phyloP scores from a whole-genome alignment of 1,284 basidiomycete genomes.

The Cutaneotrichosporon arboriforme region DNA sequence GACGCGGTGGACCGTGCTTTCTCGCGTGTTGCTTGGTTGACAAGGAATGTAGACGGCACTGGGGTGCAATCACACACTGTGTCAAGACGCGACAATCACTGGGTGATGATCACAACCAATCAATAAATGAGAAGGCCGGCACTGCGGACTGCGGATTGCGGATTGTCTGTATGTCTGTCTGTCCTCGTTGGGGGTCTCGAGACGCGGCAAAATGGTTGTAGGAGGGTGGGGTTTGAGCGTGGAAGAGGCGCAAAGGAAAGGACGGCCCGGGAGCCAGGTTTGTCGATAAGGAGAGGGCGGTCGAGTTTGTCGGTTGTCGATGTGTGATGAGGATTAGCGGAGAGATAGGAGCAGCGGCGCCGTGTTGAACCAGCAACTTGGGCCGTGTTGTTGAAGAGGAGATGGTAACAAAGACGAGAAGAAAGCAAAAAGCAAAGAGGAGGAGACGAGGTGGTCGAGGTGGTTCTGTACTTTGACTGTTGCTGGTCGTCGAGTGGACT shows the following conservation, averaged over 20 bases:
- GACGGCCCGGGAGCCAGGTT: constrained; percentile 2
- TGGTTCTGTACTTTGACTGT: too few species aligned
- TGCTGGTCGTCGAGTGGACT: too few species aligned
- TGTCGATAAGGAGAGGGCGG: not conserved
- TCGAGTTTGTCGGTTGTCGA: not conserved
- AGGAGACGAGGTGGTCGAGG: too few species aligned
- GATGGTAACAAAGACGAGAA: not conserved
- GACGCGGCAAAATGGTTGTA: not conserved
- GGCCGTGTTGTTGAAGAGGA: not conserved
- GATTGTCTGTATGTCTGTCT: too few species aligned
- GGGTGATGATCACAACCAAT: not conserved
- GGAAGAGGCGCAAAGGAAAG: not conserved
- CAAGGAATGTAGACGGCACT: not conserved
- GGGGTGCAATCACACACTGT: not conserved
- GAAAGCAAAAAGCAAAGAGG: too few species aligned
- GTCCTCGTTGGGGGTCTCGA: not conserved
- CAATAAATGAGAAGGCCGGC: not conserved
- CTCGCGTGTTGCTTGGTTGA: not conserved
- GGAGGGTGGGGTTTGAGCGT: not conserved
- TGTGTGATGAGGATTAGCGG: not conserved
- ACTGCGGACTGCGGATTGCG: not conserved
- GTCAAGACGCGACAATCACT: not conserved
- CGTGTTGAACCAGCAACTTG: constrained; percentile 6
- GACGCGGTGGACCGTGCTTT: too few species aligned
- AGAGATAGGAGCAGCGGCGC: not conserved